Conservation (phyloP, 192 early-diverging fungal genomes). For the Entomortierella lignicola region DNA sequence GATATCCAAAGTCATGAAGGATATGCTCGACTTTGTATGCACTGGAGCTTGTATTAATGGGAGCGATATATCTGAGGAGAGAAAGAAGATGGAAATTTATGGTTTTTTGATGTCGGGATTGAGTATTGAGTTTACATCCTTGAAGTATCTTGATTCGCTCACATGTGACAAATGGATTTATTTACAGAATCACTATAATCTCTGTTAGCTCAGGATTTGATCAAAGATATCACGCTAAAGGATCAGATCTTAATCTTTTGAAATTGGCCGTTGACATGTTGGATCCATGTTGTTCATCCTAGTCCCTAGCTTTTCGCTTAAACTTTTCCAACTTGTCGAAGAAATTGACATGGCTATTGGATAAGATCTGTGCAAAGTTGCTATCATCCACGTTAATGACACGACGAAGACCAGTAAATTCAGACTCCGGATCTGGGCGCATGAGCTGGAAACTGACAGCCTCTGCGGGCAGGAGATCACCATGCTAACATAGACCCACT, state of each 20-base stretch:
- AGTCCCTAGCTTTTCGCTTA: not conserved
- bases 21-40: constrained; percentile 3
- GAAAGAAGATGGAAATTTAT: constrained; percentile 1
- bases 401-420: constrained; percentile 12
- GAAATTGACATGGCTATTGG: constrained; percentile 26
- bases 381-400: constrained; percentile 32
- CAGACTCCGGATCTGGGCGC: constrained; percentile 30
- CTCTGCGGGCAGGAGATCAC: constrained; percentile 31
- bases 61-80: not conserved
- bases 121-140: not conserved
- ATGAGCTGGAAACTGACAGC: constrained; percentile 25
- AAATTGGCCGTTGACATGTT: no score
- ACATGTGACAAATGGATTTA: no score
- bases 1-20: constrained; percentile 8
- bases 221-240: no score
- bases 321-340: constrained; percentile 5
- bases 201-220: no score
- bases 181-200: no score
- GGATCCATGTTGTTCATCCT: no score
- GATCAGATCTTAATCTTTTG: no score
- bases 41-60: not conserved
- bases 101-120: constrained; percentile 3
- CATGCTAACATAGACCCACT: constrained; percentile 29
- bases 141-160: constrained; percentile 2
- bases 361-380: constrained; percentile 29